phyloP scores from a whole-genome alignment of 495 filamentous ascomycete genomes.

The Thozetella sp. region DNA sequence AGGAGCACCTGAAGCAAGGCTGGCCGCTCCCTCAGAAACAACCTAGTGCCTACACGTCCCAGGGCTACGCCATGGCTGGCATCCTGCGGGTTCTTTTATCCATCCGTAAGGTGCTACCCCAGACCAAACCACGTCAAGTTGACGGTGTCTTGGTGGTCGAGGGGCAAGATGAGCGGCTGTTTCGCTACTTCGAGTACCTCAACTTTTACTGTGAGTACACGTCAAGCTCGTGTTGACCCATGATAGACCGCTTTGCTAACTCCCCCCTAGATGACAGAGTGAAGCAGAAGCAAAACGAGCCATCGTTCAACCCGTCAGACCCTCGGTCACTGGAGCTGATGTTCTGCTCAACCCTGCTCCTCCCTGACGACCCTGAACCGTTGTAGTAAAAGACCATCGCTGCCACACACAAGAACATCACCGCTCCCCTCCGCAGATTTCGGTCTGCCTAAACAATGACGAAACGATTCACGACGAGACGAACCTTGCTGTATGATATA shows the following conservation, averaged over 20 bases:
- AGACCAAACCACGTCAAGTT: slow-evolving; percentile 49
- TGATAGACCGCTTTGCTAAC: slow-evolving; percentile 8
- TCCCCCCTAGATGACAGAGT: slow-evolving; percentile 30
- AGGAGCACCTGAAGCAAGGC: slow-evolving; percentile 51
- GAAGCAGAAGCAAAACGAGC: slow-evolving; percentile 37
- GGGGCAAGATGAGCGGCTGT: slow-evolving; percentile 51
- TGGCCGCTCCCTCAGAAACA: slow-evolving; percentile 73
- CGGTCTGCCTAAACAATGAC: not conserved
- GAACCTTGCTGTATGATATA: not conserved
- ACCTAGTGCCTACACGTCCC: slow-evolving; percentile 63
- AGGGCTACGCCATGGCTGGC: slow-evolving; percentile 73
- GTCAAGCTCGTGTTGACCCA: slow-evolving; percentile 3
- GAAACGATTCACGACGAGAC: not conserved
- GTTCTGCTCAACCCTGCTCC: slow-evolving; percentile 64
- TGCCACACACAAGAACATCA: not conserved
- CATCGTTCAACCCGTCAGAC: slow-evolving; percentile 62
- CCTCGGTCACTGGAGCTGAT: slow-evolving; percentile 68
- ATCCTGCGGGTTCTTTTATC: slow-evolving; percentile 74
- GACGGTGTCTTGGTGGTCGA: slow-evolving; percentile 57
- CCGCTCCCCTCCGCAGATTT: not conserved
- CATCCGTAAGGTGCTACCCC: slow-evolving; percentile 72
- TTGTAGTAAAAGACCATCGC: not conserved
- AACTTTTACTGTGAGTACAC: slow-evolving; percentile 64
- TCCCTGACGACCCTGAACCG: slow-evolving; percentile 26
- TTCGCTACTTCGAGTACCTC: slow-evolving; percentile 64